Evolutionary conservation across 2,329 filamentous ascomycete genomes (phyloP).

Genomic region (Pseudogymnoascus sp.): DNA sequence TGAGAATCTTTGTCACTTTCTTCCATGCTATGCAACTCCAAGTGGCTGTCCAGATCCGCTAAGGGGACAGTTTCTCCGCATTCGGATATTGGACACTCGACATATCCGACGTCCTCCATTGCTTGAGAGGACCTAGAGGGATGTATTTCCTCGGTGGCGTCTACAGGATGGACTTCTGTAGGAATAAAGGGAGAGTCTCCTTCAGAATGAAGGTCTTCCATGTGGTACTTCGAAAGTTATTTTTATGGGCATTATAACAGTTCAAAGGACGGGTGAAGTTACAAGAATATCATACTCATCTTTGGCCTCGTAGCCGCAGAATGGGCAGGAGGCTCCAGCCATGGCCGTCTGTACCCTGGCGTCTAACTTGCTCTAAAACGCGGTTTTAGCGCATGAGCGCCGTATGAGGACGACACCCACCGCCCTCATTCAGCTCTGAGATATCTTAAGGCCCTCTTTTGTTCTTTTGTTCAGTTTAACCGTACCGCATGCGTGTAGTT

Average conservation of each 20-base stretch:
- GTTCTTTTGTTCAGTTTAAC: neutral
- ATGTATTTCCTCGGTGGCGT: constrained; percentile 11
- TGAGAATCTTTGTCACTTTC: constrained; percentile 11
- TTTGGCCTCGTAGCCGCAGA: constrained; percentile 30
- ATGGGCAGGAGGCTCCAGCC: constrained; percentile 27
- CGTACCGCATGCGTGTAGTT: constrained; percentile 1
- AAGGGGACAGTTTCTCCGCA: constrained; percentile 50
- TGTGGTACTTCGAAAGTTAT: constrained; percentile 19
- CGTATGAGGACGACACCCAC: constrained; percentile 6
- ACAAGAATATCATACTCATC: constrained; percentile 32
- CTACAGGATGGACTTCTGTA: constrained; percentile 21
- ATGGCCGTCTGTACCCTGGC: neutral
- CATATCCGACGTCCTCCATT: constrained; percentile 33
- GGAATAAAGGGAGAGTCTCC: constrained; percentile 25
- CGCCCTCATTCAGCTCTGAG: neutral
- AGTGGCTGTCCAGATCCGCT: constrained; percentile 47
- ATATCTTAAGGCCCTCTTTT: neutral
- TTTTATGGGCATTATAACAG: neutral
- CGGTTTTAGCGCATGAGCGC: neutral
- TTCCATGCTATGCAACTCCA: constrained; percentile 43
- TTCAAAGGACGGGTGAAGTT: constrained; percentile 17
- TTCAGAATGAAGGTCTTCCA: constrained; percentile 26
- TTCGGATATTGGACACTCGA: constrained; percentile 44
- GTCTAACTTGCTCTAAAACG: neutral
- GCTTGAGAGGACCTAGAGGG: constrained; percentile 13